These are phyloP conservation scores for Epithele typhae DNA, from an alignment of 768 basidiomycete species.

Conservation along the genomic window DNA sequence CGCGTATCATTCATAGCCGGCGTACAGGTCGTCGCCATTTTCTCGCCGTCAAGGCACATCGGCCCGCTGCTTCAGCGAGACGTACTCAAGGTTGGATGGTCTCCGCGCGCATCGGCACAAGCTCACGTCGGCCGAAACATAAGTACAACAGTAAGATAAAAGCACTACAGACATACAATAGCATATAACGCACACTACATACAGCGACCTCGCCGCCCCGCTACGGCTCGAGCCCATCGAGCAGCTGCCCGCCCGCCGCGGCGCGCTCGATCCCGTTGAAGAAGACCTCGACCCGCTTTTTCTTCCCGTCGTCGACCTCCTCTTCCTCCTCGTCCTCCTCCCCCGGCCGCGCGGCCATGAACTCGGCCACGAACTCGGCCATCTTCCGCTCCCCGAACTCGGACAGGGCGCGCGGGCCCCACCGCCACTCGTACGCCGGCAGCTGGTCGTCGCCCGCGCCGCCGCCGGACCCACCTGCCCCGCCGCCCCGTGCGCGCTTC, in stretches of 20 bases:
- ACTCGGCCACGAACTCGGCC: constrained; percentile 72
- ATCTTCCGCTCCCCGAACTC: constrained; percentile 81
- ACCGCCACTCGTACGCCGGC: constrained; percentile 69
- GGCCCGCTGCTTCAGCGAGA: too few species aligned
- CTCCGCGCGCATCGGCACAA: too few species aligned
- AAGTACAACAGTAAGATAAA: too few species aligned
- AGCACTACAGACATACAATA: too few species aligned
- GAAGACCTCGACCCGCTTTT: constrained; percentile 41
- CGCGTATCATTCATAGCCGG: too few species aligned
- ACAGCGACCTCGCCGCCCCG: too few species aligned
- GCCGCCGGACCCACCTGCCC: constrained; percentile 30
- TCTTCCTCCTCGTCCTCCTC: constrained; percentile 18
- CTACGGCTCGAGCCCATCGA: neutral
- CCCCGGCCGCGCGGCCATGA: constrained; percentile 52
- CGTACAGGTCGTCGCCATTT: too few species aligned
- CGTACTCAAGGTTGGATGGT: too few species aligned
- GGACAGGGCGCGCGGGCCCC: constrained; percentile 76
- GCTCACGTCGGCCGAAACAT: too few species aligned
- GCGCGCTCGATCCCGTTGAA: constrained; percentile 56
- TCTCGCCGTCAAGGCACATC: too few species aligned
- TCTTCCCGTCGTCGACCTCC: constrained; percentile 19
- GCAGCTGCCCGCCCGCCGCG: constrained; percentile 43
- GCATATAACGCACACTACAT: too few species aligned
- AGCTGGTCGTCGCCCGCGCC: constrained; percentile 33
- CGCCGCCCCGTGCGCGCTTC: constrained; percentile 52